Evolutionary conservation across 768 basidiomycete genomes (phyloP).

Genomic region (Trametes villosa): DNA sequence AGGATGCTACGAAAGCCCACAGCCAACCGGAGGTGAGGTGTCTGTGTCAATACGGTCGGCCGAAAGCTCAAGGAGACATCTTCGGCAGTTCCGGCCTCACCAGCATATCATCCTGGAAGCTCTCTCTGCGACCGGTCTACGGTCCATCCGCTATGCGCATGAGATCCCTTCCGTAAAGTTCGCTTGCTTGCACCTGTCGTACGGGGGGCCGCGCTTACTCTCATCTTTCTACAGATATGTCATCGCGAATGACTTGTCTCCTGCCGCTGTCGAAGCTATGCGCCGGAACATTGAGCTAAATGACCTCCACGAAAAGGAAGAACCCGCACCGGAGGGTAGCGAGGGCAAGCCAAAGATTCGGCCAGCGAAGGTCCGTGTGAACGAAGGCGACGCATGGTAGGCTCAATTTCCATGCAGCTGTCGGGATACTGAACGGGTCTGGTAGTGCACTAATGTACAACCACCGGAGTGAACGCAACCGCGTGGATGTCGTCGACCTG

Average conservation of each 20-base stretch:
- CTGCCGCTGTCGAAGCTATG: constrained; percentile 85
- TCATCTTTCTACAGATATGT: constrained; percentile 63
- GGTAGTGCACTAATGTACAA: constrained; percentile 86
- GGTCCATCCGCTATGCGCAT: constrained; percentile 96
- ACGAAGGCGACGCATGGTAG: constrained; percentile 94
- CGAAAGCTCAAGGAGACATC: neutral
- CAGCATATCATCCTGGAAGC: constrained; percentile 88
- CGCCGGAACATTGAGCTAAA: constrained; percentile 84
- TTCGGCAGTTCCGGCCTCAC: constrained; percentile 55
- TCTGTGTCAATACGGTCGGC: neutral
- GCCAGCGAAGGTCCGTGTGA: constrained; percentile 70
- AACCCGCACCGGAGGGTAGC: constrained; percentile 9
- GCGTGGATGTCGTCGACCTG: constrained; percentile 95
- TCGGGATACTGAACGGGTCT: neutral
- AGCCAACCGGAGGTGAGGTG: constrained; percentile 24
- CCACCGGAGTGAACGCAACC: constrained; percentile 70
- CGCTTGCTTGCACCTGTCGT: constrained; percentile 26
- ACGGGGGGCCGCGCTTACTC: neutral
- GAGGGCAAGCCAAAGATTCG: constrained; percentile 10
- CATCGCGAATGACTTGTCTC: constrained; percentile 92
- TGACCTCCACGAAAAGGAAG: constrained; percentile 51
- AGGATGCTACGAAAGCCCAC: constrained; percentile 1
- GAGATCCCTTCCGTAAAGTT: constrained; percentile 93
- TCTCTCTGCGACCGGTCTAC: constrained; percentile 92
- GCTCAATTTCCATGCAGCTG: neutral